Conservation (phyloP, 805 yeast species). For the Candida endomychidarum region DNA sequence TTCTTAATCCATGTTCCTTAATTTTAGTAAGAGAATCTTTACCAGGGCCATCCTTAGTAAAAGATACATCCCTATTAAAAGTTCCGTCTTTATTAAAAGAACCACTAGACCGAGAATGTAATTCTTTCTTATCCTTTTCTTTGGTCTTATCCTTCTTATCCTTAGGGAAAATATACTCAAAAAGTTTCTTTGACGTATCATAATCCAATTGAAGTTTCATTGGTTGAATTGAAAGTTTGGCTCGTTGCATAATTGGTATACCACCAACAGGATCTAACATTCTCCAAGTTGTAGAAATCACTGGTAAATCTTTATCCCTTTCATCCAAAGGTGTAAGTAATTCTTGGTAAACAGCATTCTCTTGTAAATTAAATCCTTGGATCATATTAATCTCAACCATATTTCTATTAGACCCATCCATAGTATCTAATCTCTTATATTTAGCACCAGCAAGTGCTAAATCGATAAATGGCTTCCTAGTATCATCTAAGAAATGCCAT, state of each 20-base stretch:
- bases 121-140: neutral
- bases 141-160: slow-evolving; percentile 17
- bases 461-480: slow-evolving; percentile 65
- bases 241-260: slow-evolving; percentile 70
- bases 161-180: slow-evolving; percentile 71
- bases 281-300: slow-evolving; percentile 57
- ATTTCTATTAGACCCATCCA: slow-evolving; percentile 69
- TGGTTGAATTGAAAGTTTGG: slow-evolving; percentile 63
- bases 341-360: slow-evolving; percentile 64
- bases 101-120: neutral
- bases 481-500: slow-evolving; percentile 64
- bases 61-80: too few species aligned
- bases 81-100: neutral
- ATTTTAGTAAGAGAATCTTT: too few species aligned
- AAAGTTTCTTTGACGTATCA: slow-evolving; percentile 58
- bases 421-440: slow-evolving; percentile 60
- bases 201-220: slow-evolving; percentile 73
- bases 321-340: slow-evolving; percentile 52
- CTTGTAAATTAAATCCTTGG: slow-evolving; percentile 66
- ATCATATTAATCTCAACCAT: slow-evolving; percentile 57
- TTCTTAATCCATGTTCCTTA: too few species aligned
- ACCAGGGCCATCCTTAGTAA: too few species aligned
- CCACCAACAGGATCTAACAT: slow-evolving; percentile 88
- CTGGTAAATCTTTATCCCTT: slow-evolving; percentile 18
- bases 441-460: slow-evolving; percentile 61